phyloP scores from a whole-genome alignment of 225 moss, liverwort and hornwort species.

The Pseudisothecium myosuroides region DNA sequence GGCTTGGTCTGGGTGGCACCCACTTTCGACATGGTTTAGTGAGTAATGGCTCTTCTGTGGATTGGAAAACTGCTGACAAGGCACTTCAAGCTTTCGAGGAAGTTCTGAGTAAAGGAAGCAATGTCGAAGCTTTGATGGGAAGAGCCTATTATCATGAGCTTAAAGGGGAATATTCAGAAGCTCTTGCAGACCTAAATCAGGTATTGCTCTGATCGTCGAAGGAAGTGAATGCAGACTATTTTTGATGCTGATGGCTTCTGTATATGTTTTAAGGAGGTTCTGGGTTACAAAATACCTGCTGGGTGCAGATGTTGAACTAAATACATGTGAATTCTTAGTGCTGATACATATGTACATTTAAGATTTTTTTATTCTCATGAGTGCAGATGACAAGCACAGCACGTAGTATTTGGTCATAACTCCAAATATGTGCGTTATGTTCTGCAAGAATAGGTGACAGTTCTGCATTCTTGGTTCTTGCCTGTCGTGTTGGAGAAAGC shows the following conservation, averaged over 20 bases:
- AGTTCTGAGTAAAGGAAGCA: conserved; percentile 48
- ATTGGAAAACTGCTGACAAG: conserved; percentile 29
- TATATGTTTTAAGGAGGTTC: neutral
- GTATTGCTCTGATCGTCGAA: conserved; percentile 11
- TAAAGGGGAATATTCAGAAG: conserved; percentile 37
- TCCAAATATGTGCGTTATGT: neutral
- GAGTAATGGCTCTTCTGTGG: neutral
- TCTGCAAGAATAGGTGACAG: conserved; percentile 40
- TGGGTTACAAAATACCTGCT: neutral
- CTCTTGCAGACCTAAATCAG: conserved; percentile 59
- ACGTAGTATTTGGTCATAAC: neutral
- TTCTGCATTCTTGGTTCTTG: conserved; percentile 64
- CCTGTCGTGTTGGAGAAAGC: conserved; percentile 70
- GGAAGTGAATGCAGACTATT: neutral
- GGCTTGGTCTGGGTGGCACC: conserved; percentile 36
- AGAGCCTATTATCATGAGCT: conserved; percentile 61
- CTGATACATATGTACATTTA: neutral
- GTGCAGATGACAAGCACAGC: neutral
- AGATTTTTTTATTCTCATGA: neutral
- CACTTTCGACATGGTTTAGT: conserved; percentile 7
- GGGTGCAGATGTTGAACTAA: neutral
- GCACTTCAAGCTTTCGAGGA: conserved; percentile 41
- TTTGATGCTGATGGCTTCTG: neutral
- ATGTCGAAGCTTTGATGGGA: conserved; percentile 60
- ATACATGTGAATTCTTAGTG: neutral